phyloP scores from a whole-genome alignment of 73 alveolate species.

The Tetrahymena elliotti region DNA sequence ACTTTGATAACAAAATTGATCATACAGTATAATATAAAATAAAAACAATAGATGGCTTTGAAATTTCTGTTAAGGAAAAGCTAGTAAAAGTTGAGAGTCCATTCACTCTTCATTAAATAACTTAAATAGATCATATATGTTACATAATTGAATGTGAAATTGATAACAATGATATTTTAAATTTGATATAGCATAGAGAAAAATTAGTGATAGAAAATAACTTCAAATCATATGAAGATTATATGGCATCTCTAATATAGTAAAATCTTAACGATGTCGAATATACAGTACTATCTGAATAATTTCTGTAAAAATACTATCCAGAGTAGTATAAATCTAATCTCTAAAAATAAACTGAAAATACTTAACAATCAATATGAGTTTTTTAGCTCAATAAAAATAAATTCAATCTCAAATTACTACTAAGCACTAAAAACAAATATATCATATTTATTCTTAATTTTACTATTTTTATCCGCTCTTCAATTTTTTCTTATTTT shows the following conservation, averaged over 20 bases:
- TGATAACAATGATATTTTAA: neutral
- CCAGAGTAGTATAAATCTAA: neutral
- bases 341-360: neutral
- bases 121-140: neutral
- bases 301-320: neutral
- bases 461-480: no score
- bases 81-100: neutral
- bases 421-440: no score
- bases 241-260: neutral
- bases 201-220: neutral
- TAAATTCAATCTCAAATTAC: no score
- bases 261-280: neutral
- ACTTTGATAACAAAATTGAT: neutral
- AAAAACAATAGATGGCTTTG: neutral
- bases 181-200: neutral
- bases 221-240: neutral
- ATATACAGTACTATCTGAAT: neutral
- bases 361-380: neutral
- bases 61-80: neutral
- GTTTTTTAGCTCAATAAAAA: no score
- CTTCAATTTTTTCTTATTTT: no score
- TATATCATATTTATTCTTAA: no score
- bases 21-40: neutral
- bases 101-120: neutral
- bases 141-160: neutral